Conservation (phyloP, 2,329 filamentous ascomycete species). For the Gyromitra esculenta region DNA sequence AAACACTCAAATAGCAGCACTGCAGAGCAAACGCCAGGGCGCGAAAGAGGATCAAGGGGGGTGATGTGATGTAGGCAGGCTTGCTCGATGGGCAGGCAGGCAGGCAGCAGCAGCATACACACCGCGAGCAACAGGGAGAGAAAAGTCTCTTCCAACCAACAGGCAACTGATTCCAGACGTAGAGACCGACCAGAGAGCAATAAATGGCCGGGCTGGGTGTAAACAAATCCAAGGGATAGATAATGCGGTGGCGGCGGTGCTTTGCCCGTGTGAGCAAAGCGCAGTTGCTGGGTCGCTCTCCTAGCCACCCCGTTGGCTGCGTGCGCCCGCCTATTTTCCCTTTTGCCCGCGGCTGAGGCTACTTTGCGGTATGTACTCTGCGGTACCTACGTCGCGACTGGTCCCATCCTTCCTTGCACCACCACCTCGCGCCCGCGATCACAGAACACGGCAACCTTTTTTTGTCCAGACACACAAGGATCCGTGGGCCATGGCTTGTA, state of each 20-base stretch:
- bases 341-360: conserved; percentile 47
- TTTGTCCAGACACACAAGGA: conserved; percentile 21
- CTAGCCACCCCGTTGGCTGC: conserved; percentile 44
- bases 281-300: conserved; percentile 32
- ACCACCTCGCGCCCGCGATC: conserved; percentile 22
- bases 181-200: background rate
- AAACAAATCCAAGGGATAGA: conserved; percentile 46
- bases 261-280: conserved; percentile 43
- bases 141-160: conserved; percentile 37
- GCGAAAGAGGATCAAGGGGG: conserved; percentile 30
- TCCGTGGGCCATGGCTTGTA: conserved; percentile 23
- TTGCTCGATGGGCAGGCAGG: conserved; percentile 41
- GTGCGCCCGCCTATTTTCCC: conserved; percentile 46
- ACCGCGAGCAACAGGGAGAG: conserved; percentile 8
- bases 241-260: conserved; percentile 48
- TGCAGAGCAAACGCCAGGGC: conserved; percentile 36
- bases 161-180: conserved; percentile 36
- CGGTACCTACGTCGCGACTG: conserved; percentile 24
- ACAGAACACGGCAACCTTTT: conserved; percentile 32
- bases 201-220: conserved; percentile 48
- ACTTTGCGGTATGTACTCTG: background rate
- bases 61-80: conserved; percentile 18
- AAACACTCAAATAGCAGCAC: conserved; percentile 45
- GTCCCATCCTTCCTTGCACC: conserved; percentile 28
- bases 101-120: conserved; percentile 27